Conservation (phyloP, 2,329 filamentous ascomycete species). For the Lasiodiplodia gonubiensis region DNA sequence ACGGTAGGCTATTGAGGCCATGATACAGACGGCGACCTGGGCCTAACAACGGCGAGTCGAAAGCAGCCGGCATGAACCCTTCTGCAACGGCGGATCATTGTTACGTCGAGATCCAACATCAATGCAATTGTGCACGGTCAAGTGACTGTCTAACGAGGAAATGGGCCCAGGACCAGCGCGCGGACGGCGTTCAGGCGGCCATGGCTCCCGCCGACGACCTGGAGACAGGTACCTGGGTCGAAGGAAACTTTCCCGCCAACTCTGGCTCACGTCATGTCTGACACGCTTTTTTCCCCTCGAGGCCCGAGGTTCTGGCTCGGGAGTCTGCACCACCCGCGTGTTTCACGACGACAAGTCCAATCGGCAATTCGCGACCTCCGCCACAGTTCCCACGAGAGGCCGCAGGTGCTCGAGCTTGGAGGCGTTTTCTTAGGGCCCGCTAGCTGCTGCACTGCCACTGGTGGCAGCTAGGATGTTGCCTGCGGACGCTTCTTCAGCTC, state of each 20-base stretch:
- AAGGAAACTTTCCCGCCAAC: not conserved
- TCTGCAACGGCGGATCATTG: not conserved
- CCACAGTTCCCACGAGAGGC: not conserved
- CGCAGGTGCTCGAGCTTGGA: not conserved
- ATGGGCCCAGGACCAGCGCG: slow-evolving; percentile 7
- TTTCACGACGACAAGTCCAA: slow-evolving; percentile 8
- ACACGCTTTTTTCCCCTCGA: slow-evolving; percentile 2
- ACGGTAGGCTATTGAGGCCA: slow-evolving; percentile 10
- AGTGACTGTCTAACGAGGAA: slow-evolving; percentile 3
- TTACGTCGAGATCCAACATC: slow-evolving; percentile 10
- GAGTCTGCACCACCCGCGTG: not conserved
- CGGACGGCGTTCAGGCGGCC: not conserved
- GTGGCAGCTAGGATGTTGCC: slow-evolving; percentile 9
- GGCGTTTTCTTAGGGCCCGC: slow-evolving; percentile 5
- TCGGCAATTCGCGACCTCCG: not conserved
- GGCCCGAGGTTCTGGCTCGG: slow-evolving; percentile 14
- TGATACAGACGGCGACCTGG: not conserved
- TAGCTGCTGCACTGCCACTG: slow-evolving; percentile 20
- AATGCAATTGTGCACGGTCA: not conserved
- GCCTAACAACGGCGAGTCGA: slow-evolving; percentile 2
- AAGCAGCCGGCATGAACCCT: slow-evolving; percentile 10
- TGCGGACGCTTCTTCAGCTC: not conserved
- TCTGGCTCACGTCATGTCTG: slow-evolving; percentile 7
- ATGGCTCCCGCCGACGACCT: not conserved
- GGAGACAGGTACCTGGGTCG: not conserved